Evolutionary conservation across 108 stramenopile species (phyloP), one percentile per base, ranked within the genome.

Genomic region (Phaeodactylum tricornutum): DNA sequence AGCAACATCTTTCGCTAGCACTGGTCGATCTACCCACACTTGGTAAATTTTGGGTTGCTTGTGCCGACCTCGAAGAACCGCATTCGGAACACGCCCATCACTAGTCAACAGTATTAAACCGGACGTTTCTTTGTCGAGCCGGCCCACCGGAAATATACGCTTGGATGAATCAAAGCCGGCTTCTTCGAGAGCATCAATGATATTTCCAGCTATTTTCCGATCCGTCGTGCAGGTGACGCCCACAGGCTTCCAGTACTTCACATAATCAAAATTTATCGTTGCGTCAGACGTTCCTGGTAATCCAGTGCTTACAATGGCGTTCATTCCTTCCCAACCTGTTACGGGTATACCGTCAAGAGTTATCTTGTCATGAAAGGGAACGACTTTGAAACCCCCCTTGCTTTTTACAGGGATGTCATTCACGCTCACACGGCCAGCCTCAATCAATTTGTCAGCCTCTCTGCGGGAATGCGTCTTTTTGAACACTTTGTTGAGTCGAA

Each of bases 221-320:
- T 89, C 87, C 12, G 87, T 89, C 9, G 87, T 89, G 50, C 87
- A 84, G 28, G 65, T 72, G 1, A 84, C 65, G 5, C 87, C 87
- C 27, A 43, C 30, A 29, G 87, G 87, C 49, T 89, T 89, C 70
- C 68, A 84, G 54, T 84, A 89, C 55, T 89, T 77, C 57, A 72
- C 47, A 38, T 77, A 74, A 34, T 77, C 75, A 47, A 39, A 55
- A 12, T 29, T 34, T 35, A 14, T 49, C 5, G 50, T 51, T 24
- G 44, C 47, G 16, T 21, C 19, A 22, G 27, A 31, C 3, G 48
- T 50, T n/a, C n/a, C n/a, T n/a, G n/a, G n/a, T n/a, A n/a, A n/a
- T 30, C 37, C 22, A 3, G 20, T 59, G 15, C 7, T 56, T 12
- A 17, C 2, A 5, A 28, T 3, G 12, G 29, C 40, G n/a, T 28